phyloP scores from a whole-genome alignment of 2,329 filamentous ascomycete genomes.

The Xylaria sp. region DNA sequence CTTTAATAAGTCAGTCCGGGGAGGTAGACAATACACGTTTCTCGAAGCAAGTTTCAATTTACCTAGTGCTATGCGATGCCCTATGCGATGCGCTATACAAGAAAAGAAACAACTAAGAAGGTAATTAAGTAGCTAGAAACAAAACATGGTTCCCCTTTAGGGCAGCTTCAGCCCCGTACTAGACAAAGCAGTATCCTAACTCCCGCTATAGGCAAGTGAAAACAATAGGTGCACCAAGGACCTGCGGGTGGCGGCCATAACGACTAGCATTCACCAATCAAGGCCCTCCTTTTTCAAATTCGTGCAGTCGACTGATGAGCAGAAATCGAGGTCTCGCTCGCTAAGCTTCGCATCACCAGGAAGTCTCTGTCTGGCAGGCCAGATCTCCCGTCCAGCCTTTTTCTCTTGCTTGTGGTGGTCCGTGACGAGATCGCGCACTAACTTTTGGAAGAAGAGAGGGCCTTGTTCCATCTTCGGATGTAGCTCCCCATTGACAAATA shows the following conservation, averaged over 20 bases:
- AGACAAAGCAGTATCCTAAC: constrained; percentile 2
- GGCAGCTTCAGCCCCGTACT: background rate
- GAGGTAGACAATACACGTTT: background rate
- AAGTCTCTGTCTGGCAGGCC: constrained; percentile 49
- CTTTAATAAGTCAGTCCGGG: background rate
- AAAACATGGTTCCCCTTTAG: constrained; percentile 4
- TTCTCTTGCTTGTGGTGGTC: constrained; percentile 55
- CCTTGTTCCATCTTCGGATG: constrained; percentile 67
- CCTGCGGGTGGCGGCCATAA: background rate
- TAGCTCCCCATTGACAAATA: constrained; percentile 67
- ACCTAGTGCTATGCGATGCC: background rate
- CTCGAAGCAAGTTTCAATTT: background rate
- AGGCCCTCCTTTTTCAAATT: constrained; percentile 27
- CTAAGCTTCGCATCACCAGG: constrained; percentile 5
- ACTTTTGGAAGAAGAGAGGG: constrained; percentile 61
- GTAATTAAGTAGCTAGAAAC: no score
- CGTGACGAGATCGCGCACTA: constrained; percentile 54
- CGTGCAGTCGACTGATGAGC: constrained; percentile 23
- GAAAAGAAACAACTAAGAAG: background rate
- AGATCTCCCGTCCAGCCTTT: constrained; percentile 53
- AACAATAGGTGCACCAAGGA: background rate
- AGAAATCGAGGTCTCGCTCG: constrained; percentile 22
- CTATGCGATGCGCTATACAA: background rate
- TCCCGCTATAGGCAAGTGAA: constrained; percentile 13
- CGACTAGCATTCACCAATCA: constrained; percentile 20